These are phyloP conservation scores for Umbelopsis sp. DNA, from an alignment of 371 early-diverging fungal genomes.

Conservation along the genomic window DNA sequence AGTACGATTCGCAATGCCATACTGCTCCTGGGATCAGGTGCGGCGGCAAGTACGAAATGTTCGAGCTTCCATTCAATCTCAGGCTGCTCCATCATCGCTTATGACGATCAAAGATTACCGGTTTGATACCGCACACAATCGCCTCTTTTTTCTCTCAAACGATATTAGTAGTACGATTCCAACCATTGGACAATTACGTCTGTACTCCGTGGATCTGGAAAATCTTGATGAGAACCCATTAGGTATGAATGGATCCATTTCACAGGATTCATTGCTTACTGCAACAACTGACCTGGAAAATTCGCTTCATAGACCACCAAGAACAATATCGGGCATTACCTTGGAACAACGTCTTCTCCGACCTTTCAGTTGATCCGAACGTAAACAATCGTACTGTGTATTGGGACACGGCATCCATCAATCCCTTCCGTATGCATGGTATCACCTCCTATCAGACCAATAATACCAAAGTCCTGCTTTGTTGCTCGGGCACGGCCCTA, in stretches of 20 bases:
- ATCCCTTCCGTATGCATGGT: conserved; percentile 12
- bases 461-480: neutral
- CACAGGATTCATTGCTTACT: no score
- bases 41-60: conserved; percentile 62
- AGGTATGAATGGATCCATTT: neutral
- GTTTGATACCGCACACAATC: conserved; percentile 50
- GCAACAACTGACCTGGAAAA: neutral
- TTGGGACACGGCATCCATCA: neutral
- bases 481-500: neutral
- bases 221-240: conserved; percentile 22
- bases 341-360: conserved; percentile 12
- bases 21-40: conserved; percentile 60
- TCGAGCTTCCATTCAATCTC: conserved; percentile 44
- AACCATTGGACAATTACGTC: conserved; percentile 24
- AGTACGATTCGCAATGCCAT: conserved; percentile 6
- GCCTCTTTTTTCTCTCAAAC: conserved; percentile 64
- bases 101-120: conserved; percentile 59
- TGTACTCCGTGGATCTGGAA: conserved; percentile 34
- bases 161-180: conserved; percentile 28
- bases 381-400: neutral
- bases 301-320: neutral
- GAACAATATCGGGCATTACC: conserved; percentile 1
- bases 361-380: neutral
- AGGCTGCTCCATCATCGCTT: conserved; percentile 34
- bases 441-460: neutral